Base-by-base conservation (phyloP, 2,329 filamentous ascomycete genomes). In the Metarhizium guizhouense region DNA sequence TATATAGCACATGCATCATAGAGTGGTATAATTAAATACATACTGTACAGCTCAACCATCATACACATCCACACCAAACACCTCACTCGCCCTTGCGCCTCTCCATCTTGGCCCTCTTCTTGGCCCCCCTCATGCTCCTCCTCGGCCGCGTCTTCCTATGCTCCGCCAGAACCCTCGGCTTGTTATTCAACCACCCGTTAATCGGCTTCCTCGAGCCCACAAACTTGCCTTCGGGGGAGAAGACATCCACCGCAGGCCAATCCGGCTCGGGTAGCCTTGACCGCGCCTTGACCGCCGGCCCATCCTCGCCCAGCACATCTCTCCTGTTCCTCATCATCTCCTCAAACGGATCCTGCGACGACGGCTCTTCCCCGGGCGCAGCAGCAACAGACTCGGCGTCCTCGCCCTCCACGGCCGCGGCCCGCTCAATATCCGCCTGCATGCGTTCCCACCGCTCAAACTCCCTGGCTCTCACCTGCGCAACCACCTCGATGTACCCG, bases 401-500 rank as follows among this genome's bases (percentile, higher is more conserved):
- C 7, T 57, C 60, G 8, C 58, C 56, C 13, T 58, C 56, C 8
- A 55, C 36, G 29, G 59, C 58, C 51, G 59, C 54, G 20, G 49
- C 56, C 58, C 64, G 68, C 50, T 53, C 61, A 52, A 49, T 56
- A 16, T 58, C 57, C 64, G 59, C 32, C 54, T 58, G 48, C 54
- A 56, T 56, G n/a, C n/a, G 34, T 1, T 53, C 47, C 45, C 56
- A 58, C n/a, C 48, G 54, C 40, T 68, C 59, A 29, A 66, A 49
- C 56, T 78, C 74, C 65, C 71, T 80, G 16, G 77, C 81, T 52
- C 93, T 83, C 10, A 95, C 83, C 71, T 99, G 93, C 3, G 86
- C 86, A 0, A 85, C 85, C 45, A 99, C 70, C 71, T 99, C 94
- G 2, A 99, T 80, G 88, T 95, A 99, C 7, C 94, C 94, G 30